These are phyloP conservation scores for Discostella pseudostelligera DNA, from an alignment of 108 stramenopile species.

Conservation along the genomic window DNA sequence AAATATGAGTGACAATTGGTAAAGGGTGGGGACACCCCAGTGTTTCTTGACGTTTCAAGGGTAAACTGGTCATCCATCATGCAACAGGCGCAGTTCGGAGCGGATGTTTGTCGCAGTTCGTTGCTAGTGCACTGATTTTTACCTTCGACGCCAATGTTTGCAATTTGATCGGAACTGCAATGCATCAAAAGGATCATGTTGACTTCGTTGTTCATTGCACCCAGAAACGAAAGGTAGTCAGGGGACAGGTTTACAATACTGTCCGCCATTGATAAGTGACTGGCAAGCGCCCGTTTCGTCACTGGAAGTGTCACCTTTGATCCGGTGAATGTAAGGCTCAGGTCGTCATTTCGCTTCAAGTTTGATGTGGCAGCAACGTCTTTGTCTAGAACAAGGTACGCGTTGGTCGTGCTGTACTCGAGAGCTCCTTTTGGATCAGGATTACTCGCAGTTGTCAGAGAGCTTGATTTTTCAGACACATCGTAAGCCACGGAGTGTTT, in stretches of 20 bases:
- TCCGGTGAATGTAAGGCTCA: conserved; percentile 29
- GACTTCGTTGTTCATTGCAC: conserved; percentile 45
- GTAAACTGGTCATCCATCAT: conserved; percentile 41
- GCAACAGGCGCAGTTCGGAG: conserved; percentile 47
- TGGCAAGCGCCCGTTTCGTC: conserved; percentile 30
- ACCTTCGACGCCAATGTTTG: conserved; percentile 46
- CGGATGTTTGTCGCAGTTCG: conserved; percentile 35
- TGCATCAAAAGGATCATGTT: conserved; percentile 42
- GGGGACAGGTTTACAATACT: conserved; percentile 44
- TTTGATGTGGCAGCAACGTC: conserved; percentile 43
- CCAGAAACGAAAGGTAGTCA: conserved; percentile 43
- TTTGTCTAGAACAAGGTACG: conserved; percentile 49
- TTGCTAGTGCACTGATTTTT: conserved; percentile 37
- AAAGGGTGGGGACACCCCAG: conserved; percentile 25
- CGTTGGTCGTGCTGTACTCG: conserved; percentile 50
- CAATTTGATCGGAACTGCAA: conserved; percentile 48
- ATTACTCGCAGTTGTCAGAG: conserved; percentile 24
- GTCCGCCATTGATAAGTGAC: conserved; percentile 49
- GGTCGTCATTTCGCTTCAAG: conserved; percentile 39
- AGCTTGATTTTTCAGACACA: conserved; percentile 34
- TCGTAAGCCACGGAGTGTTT: conserved; percentile 46
- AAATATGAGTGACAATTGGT: conserved; percentile 46
- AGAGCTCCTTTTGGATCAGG: conserved; percentile 43
- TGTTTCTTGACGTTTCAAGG: conserved; percentile 24
- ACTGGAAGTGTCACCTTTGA: conserved; percentile 35